Conservation (phyloP, 495 filamentous ascomycete species). For the Rusavskia elegans region DNA sequence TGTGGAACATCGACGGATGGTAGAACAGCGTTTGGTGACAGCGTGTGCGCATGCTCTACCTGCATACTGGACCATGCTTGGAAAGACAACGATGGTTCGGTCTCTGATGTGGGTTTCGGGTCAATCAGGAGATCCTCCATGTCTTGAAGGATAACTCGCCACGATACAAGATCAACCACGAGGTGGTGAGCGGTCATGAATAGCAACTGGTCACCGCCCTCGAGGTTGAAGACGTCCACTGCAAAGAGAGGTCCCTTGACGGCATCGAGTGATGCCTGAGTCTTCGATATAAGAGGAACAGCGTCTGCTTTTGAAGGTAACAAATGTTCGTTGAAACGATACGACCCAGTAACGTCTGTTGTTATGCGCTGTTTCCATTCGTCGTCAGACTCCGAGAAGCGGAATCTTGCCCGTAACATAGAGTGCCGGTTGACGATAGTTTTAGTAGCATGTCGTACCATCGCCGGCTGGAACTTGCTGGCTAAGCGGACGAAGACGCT, state of each 20-base stretch:
- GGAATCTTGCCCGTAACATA: slow-evolving; percentile 59
- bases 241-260: slow-evolving; percentile 28
- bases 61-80: slow-evolving; percentile 43
- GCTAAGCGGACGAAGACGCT: slow-evolving; percentile 47
- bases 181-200: slow-evolving; percentile 53
- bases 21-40: slow-evolving; percentile 15
- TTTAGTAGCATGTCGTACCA: slow-evolving; percentile 37
- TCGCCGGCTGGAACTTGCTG: slow-evolving; percentile 26
- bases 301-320: slow-evolving; percentile 10
- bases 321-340: slow-evolving; percentile 18
- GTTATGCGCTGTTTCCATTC: slow-evolving; percentile 24
- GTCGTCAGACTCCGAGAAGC: slow-evolving; percentile 12
- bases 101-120: slow-evolving; percentile 18
- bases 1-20: slow-evolving; percentile 14
- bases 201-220: slow-evolving; percentile 31
- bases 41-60: slow-evolving; percentile 22
- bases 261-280: slow-evolving; percentile 28
- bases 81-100: slow-evolving; percentile 37
- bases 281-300: slow-evolving; percentile 17
- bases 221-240: slow-evolving; percentile 31
- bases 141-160: slow-evolving; percentile 51
- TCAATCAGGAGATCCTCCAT: slow-evolving; percentile 44
- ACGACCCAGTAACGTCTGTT: slow-evolving; percentile 22
- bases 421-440: slow-evolving; percentile 46
- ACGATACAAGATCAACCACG: slow-evolving; percentile 55